These are phyloP conservation scores for Triticum dicoccoides DNA, from an alignment of 176 grass and related monocot species.

Conservation along the genomic window DNA sequence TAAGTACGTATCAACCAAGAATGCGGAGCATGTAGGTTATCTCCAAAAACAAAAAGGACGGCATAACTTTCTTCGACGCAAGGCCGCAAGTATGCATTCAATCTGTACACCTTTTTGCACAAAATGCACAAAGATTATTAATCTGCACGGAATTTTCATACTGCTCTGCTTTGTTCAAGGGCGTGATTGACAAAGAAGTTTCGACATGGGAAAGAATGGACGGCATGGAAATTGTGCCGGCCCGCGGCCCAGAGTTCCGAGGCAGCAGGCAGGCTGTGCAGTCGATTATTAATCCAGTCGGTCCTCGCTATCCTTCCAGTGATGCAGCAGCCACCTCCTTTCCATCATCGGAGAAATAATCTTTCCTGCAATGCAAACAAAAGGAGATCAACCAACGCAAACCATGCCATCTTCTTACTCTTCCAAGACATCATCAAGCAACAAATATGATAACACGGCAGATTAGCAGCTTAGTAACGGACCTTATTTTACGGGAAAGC, in stretches of 20 bases:
- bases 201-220: no score
- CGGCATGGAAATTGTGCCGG: no score
- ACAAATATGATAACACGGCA: not conserved
- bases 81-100: no score
- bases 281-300: not conserved
- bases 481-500: slow-evolving; percentile 58
- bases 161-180: no score
- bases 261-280: not conserved
- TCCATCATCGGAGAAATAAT: slow-evolving; percentile 33
- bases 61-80: no score
- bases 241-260: not conserved
- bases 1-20: no score
- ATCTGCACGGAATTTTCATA: no score
- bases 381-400: not conserved
- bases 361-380: slow-evolving; percentile 23
- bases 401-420: not conserved
- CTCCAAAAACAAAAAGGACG: no score
- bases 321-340: slow-evolving; percentile 5
- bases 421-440: not conserved
- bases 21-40: no score
- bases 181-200: no score
- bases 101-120: no score
- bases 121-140: no score
- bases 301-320: slow-evolving; percentile 13
- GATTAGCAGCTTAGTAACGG: not conserved